These are phyloP conservation scores for Tricholoma hemisulphureum DNA, from an alignment of 768 basidiomycete genomes.

Conservation along the genomic window DNA sequence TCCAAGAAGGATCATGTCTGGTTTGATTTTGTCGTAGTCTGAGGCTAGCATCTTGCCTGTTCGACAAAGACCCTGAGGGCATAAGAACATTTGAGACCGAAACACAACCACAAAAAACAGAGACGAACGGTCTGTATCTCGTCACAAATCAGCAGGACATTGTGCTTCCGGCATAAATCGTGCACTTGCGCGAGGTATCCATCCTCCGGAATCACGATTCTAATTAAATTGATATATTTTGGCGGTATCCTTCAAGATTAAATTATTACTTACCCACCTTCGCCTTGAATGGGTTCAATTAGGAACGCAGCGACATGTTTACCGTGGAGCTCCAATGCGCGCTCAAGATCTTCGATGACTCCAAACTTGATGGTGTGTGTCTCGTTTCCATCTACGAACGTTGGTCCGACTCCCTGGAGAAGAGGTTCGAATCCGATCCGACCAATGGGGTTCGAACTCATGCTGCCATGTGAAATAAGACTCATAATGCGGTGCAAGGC, in stretches of 20 bases:
- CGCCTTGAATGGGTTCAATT: constrained; percentile 97
- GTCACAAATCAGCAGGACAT: constrained; percentile 93
- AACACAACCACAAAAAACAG: too few relatives aligned
- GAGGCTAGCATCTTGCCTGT: constrained; percentile 93
- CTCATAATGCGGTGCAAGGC: too few relatives aligned
- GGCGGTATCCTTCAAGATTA: too few relatives aligned
- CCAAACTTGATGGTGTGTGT: constrained; percentile 76
- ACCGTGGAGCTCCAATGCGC: constrained; percentile 78
- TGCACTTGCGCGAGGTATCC: constrained; percentile 82
- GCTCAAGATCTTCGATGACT: constrained; percentile 75
- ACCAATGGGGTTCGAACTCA: constrained; percentile 93
- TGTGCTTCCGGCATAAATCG: constrained; percentile 86
- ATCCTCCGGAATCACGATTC: constrained; percentile 87
- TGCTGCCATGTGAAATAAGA: constrained; percentile 40
- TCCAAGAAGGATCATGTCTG: constrained; percentile 90
- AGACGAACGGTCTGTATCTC: constrained; percentile 95
- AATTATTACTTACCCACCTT: too few relatives aligned
- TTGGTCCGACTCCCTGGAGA: constrained; percentile 83
- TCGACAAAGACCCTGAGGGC: constrained; percentile 77
- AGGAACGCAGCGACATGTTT: constrained; percentile 88
- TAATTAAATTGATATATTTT: constrained; percentile 66
- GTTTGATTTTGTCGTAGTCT: constrained; percentile 83
- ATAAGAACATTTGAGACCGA: constrained; percentile 10
- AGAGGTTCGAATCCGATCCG: constrained; percentile 90
- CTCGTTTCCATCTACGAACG: constrained; percentile 55